Base-by-base conservation (phyloP, 1,139 yeast genomes). In the Arxiozyma slooffiae region DNA sequence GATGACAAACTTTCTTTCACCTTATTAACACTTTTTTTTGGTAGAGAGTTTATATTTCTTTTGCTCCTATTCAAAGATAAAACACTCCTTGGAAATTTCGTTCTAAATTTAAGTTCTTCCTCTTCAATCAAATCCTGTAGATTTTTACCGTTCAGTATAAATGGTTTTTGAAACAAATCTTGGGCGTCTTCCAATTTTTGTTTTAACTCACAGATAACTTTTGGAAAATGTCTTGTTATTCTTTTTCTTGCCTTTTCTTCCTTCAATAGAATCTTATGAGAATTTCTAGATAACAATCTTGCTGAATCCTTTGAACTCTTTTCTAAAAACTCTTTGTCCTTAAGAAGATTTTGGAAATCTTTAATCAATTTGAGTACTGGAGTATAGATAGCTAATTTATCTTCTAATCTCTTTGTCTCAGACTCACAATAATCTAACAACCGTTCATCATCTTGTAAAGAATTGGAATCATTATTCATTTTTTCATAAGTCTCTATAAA, bases 231-330 rank as follows among this genome's bases (percentile, higher is more conserved):
- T 60, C 80, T 81, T 30, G 79, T 71, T 6, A 90, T 73, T 51
- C 77, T 76, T 59, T 84, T 83, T 49, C 97, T 73, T 43, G 81
- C 73, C 60, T 78, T 82, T 61, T 89, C 96, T 65, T 92, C 97
- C 54, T 84, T 78, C 53, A 86, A 74, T 50, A 90, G 70, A 26
- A 89, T 82, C 54, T 82, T 82, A 57, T 94, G 90, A 3, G 92
- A 85, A 56, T 88, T 82, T 60, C 86, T 79, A 54, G 85, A 78
- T 48, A 85, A 70, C 42, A 90, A 72, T 54, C 97, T 74, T 0
- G 94, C 81, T 0, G 96, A 82, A 63, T 92, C 95, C 59, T 81
- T 83, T 1, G 86, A 78, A 5, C 94, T 80, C 56, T 80, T 83
- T 45, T 75, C 81, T 41, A 92, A 72, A 48, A 79, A 79, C 4